phyloP scores from a whole-genome alignment of 805 yeast species.

The Barnettozyma sucrosica region DNA sequence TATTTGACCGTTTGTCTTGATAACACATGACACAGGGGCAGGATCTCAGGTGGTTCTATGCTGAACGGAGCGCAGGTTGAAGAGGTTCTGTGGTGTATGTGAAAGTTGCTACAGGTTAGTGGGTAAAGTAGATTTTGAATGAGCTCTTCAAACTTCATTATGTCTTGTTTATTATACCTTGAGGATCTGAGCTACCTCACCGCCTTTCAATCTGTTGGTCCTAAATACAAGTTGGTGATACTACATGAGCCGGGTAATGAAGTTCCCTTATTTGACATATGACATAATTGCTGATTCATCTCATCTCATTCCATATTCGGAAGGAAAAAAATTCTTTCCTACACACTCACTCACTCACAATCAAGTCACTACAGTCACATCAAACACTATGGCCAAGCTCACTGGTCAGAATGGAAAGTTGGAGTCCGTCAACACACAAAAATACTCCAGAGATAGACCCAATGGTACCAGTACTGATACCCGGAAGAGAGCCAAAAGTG shows the following conservation, averaged over 20 bases:
- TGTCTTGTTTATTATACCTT: no score
- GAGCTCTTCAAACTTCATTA: no score
- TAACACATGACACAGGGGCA: no score
- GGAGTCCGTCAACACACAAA: conserved; percentile 26
- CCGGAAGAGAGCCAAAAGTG: conserved; percentile 44
- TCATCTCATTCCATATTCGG: background rate
- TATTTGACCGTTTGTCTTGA: no score
- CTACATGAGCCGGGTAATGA: background rate
- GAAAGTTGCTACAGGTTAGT: background rate
- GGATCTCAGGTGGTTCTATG: no score
- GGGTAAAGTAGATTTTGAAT: no score
- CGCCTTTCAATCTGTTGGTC: conserved; percentile 37
- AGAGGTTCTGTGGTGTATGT: no score
- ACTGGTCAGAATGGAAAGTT: conserved; percentile 23
- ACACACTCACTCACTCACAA: background rate
- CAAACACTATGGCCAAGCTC: conserved; percentile 18
- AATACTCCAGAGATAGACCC: conserved; percentile 28
- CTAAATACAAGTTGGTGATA: conserved; percentile 24
- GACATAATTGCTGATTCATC: background rate
- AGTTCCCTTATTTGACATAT: background rate
- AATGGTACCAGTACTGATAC: conserved; percentile 18
- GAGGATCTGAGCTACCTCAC: background rate
- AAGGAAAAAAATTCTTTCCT: conserved; percentile 1
- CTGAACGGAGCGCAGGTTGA: no score
- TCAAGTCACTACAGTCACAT: background rate